Base-by-base conservation (phyloP, 139 green algal species). In the Coelastrella sp. region DNA sequence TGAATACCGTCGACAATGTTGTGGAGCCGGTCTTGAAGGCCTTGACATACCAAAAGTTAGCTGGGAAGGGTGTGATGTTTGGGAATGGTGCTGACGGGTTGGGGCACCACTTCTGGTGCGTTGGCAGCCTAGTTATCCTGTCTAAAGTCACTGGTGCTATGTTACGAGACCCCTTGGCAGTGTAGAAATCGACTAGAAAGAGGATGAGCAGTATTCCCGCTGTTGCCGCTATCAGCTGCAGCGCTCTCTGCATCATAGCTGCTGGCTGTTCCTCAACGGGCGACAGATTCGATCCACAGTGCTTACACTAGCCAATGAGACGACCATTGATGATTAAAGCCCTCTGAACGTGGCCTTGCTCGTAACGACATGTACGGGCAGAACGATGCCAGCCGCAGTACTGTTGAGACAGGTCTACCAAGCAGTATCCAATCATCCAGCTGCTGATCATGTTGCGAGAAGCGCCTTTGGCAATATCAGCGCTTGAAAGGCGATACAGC, bases 41-140 rank as follows among this genome's bases (percentile, higher is more conserved):
- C 56, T 87, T 87, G 0, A 87, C 82, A 20, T 78, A 78, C 82
- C 82, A 87, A 16, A 79, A 87, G 65, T 78, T 78, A 6, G 64
- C 23, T 65, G 82, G 82, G 64, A 87, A 87, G 4, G 82, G 82
- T 4, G 65, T 79, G 23, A 20, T 68, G 56, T 13, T 23, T 7
- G 78, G 78, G 78, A 83, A 83, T 22, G 78, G 78, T 60, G 54
- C 56, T 60, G 20, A 54, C 16, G 32, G 78, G 56, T 66, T 83
- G 16, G 78, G 78, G 78, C 78, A 83, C 78, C 78, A 83, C 16
- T 10, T 20, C 20, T 83, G 78, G 10, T 83, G 78, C 7, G 78
- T 83, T 54, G 78, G 78, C 78, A 83, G 68, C 17, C 68, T 14
- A 10, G 16, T 22, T 32, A 76, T 22, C 22, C 22, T 76, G 17